Evolutionary conservation across 2,329 filamentous ascomycete genomes (phyloP).

Genomic region (Alternaria longipes): DNA sequence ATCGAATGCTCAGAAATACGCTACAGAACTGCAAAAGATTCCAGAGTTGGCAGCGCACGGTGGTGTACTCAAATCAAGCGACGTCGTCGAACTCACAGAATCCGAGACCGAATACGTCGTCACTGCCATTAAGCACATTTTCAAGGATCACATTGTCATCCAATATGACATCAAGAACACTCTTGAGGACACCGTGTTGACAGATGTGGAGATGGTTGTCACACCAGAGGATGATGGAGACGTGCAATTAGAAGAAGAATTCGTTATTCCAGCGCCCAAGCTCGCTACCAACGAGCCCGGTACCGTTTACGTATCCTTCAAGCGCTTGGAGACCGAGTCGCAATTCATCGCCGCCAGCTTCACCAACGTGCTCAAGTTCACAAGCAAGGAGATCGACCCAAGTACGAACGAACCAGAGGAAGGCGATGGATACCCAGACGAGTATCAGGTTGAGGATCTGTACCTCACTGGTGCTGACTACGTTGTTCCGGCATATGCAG

Average conservation of each 20-base stretch:
- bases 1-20: constrained; percentile 86
- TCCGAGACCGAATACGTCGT: constrained; percentile 98
- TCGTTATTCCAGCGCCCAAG: constrained; percentile 88
- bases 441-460: constrained; percentile 95
- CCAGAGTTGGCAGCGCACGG: constrained; percentile 93
- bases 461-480: constrained; percentile 93
- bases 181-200: constrained; percentile 74
- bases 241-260: constrained; percentile 75
- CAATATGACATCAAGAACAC: constrained; percentile 99
- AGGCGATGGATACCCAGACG: constrained; percentile 85
- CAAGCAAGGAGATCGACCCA: constrained; percentile 96
- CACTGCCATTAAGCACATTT: constrained; percentile 92
- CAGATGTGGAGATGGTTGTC: constrained; percentile 71
- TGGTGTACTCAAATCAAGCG: constrained; percentile 88
- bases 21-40: constrained; percentile 85
- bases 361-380: constrained; percentile 94
- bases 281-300: constrained; percentile 86
- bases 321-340: constrained; percentile 77
- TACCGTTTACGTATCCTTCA: constrained; percentile 94
- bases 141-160: constrained; percentile 94
- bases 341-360: constrained; percentile 84
- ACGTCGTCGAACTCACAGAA: constrained; percentile 88
- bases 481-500: constrained; percentile 89
- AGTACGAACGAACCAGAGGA: constrained; percentile 93
- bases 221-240: constrained; percentile 87